A percentile compares a stretch with the other conserved stretches of the same genome.
Evolutionary conservation across 1,139 yeast species (phyloP).

Genomic region (Entelexis sorbosivorans): DNA sequence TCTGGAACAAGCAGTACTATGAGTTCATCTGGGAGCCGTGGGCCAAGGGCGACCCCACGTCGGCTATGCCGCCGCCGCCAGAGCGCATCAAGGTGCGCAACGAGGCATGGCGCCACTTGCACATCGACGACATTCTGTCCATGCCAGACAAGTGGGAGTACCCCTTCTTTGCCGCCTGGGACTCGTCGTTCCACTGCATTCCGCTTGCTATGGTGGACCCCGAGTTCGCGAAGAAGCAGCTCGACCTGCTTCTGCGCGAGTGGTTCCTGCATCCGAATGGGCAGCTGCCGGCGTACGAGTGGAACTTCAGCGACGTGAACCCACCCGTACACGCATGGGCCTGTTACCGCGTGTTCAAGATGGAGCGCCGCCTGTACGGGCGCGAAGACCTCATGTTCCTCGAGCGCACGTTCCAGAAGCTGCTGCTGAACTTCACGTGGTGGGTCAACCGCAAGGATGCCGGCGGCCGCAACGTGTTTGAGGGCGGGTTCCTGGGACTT

Average conservation of each 20-base stretch:
- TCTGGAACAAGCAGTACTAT: slow-evolving; percentile 93
- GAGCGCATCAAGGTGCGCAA: slow-evolving; percentile 78
- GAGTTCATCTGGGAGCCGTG: slow-evolving; percentile 80
- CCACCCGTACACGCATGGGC: slow-evolving; percentile 99
- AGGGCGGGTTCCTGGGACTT: slow-evolving; percentile 89
- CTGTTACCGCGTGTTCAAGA: slow-evolving; percentile 76
- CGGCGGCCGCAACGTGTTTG: slow-evolving; percentile 83
- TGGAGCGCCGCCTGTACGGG: slow-evolving; percentile 81
- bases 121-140: slow-evolving; percentile 78
- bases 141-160: slow-evolving; percentile 97
- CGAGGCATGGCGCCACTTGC: slow-evolving; percentile 80
- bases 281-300: slow-evolving; percentile 95
- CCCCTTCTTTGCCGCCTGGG: slow-evolving; percentile 97
- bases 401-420: slow-evolving; percentile 85
- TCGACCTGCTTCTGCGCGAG: slow-evolving; percentile 78
- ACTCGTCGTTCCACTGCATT: slow-evolving; percentile 89
- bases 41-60: slow-evolving; percentile 78
- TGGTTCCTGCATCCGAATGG: slow-evolving; percentile 99
- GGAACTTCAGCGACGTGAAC: slow-evolving; percentile 93
- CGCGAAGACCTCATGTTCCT: slow-evolving; percentile 71
- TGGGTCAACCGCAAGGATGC: slow-evolving; percentile 93
- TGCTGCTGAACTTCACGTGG: slow-evolving; percentile 87
- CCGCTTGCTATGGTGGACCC: slow-evolving; percentile 95
- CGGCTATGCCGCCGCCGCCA: slow-evolving; percentile 61
- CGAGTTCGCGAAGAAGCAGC: slow-evolving; percentile 80